Base-by-base conservation (phyloP, 148 eudicot species). In the Cornus kousa region DNA sequence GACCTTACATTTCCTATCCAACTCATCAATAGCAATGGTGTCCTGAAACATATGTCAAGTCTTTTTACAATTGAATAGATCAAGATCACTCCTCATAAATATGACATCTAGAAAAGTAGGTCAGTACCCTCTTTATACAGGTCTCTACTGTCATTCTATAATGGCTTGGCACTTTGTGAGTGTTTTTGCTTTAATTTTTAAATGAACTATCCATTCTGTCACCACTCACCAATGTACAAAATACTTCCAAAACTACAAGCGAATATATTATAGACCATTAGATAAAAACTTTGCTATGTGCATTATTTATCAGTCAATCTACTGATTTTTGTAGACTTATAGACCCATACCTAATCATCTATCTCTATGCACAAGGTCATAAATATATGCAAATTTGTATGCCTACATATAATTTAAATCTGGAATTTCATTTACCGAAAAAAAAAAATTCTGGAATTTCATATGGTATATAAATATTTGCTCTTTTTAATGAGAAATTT, bases 1-100 rank as follows among this genome's bases (percentile, higher is more conserved):
- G 83, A 81, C 80, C 69, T n/a, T 67, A 72, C 80, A 72, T 33
- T 70, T 48, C 4, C 3, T 64, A 11, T 43, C 76, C 77, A 79
- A 73, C 65, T 72, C 64, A 79, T 48, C 33, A 73, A 17, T 59
- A 11, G 60, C 60, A 71, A 5, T 23, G 59, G 75, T 40, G 43
- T 39, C 50, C 23, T 70, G 31, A 69, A 70, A 78, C 35, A 70
- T 48, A 72, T 31, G 78, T 28, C 70, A 19, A 37, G 78, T 75
- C 73, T 14, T 43, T 70, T 70, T 70, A 35, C 31, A 33, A 6
- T 20, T 70, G 73, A 70, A 43, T 7, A 70, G 2, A 39, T 70
- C 73, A n/a, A 70, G 28, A 70, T 70, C 55, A 70, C 31, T 70
- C 19, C 5, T 39, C 23, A 20, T 62, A n/a, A 13, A 17, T 62